Base-by-base conservation (phyloP, 768 basidiomycete species). In the Chalciporus piperatus region DNA sequence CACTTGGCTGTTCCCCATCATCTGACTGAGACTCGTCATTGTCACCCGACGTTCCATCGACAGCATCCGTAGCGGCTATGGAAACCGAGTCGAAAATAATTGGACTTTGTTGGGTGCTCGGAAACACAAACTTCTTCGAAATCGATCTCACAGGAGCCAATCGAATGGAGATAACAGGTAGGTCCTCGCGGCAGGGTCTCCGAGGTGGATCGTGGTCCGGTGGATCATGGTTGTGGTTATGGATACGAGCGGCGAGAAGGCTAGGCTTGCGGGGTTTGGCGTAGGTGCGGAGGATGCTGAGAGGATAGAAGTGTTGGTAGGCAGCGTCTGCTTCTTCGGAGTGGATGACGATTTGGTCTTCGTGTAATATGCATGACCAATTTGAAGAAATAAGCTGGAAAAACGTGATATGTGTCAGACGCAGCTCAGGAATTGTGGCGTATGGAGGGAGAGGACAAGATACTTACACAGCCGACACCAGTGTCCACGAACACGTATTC, bases 401-500 rank as follows among this genome's bases (percentile, higher is more conserved):
- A 46, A 10, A 6, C 11, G 40, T 50, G 19, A 37, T n/a, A n/a
- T 37, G 12, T 9, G 46, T 55, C 48, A 47, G 56, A 50, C 32
- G 30, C 17, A 45, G 19, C 13, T 45, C 41, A 45, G 17, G 27
- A 50, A 51, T 51, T 45, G 50, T 33, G 38, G 4, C 19, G 27
- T 33, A 20, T 22, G 41, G 48, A 47, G 41, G 23, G 46, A 17
- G n/a, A 25, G 41, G 47, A 10, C 27, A 28, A 35, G 43, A 8
- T 9, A 80, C 85, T 70, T 61, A 88, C 87, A 60, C 85, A 87
- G 70, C 82, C 77, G 13, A 89, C 83, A 12, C 82, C 82, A 2
- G 86, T 88, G 65, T 89, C 85, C 42, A 89, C 75, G 56, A 85
- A 88, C 3, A 86, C 80, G 51, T 86, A 87, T 60, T 83, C 81